Base-by-base conservation (phyloP, 257 asterid genomes). In the Perilla frutescens region DNA sequence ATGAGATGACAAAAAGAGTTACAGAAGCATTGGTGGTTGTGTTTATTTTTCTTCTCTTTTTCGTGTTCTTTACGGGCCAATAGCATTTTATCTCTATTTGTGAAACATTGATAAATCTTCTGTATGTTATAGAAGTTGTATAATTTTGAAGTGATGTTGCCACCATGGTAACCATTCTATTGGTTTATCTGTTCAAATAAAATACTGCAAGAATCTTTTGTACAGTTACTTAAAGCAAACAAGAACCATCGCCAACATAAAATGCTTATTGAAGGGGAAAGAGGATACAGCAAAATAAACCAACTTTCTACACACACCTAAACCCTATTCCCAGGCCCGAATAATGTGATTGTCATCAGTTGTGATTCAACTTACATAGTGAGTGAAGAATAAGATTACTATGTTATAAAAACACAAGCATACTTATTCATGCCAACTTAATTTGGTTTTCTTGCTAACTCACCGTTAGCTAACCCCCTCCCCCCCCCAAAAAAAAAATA, bases 111-210 rank as follows among this genome's bases (percentile, higher is more conserved):
- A 58, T 44, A 47, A 59, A 7, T 7, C 48, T 14, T 58, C 41
- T 71, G 50, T 32, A 34, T 59, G 49, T 56, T 7, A 9, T n/a
- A n/a, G n/a, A n/a, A n/a, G n/a, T n/a, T n/a, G 26, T 15, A n/a
- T 7, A 45, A 13, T 55, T 55, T 56, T 14, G 40, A 7, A 20
- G 32, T 58, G 68, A 49, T 47, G 37, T 45, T 29, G 7, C n/a
- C 68, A 71, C 45, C 61, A 34, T 60, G 62, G 60, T 60, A 12
- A 71, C 49, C 51, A 15, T 36, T 36, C 47, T 59, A 60, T 14
- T 9, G 40, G 50, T 13, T 50, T 11, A 13, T 57, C 45, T 53
- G 64, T 34, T 50, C 57, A 60, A 51, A n/a, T 68, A n/a, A n/a
- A n/a, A n/a, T n/a, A n/a, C n/a, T n/a, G n/a, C n/a, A n/a, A n/a